These are phyloP conservation scores for Metschnikowia cubensis DNA, from an alignment of 805 yeast species.

Conservation along the genomic window DNA sequence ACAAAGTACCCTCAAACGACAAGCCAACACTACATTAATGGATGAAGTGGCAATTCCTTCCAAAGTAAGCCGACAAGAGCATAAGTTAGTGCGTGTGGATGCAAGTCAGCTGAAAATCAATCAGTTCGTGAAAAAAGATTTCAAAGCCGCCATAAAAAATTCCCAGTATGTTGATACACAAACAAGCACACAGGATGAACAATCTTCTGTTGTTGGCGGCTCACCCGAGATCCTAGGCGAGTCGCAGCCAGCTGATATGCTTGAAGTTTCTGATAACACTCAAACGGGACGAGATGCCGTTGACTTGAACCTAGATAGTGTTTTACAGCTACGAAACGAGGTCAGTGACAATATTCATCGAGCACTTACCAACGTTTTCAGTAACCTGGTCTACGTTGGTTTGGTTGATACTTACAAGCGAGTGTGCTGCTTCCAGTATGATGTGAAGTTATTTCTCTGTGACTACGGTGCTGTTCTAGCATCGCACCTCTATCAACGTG, in stretches of 20 bases:
- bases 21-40: slow-evolving; percentile 5
- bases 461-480: slow-evolving; percentile 70
- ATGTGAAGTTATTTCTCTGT: slow-evolving; percentile 67
- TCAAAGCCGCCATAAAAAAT: neutral
- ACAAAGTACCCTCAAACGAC: slow-evolving; percentile 45
- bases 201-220: neutral
- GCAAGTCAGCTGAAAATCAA: slow-evolving; percentile 47
- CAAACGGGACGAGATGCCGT: slow-evolving; percentile 22
- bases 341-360: slow-evolving; percentile 45
- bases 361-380: slow-evolving; percentile 63
- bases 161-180: neutral
- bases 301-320: slow-evolving; percentile 52
- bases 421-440: slow-evolving; percentile 80
- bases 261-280: neutral
- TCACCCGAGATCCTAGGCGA: neutral
- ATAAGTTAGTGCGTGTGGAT: slow-evolving; percentile 69
- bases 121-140: slow-evolving; percentile 14
- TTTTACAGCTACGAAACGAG: slow-evolving; percentile 50
- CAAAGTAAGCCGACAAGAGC: slow-evolving; percentile 49
- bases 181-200: neutral
- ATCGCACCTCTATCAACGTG: slow-evolving; percentile 79
- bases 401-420: slow-evolving; percentile 69
- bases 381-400: slow-evolving; percentile 74
- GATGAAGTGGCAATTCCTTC: slow-evolving; percentile 12
- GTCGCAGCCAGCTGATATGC: neutral